A percentile compares a stretch with the other conserved stretches of the same genome.
These are phyloP conservation scores for Plenodomus biglobosus DNA, from an alignment of 2,329 filamentous ascomycete genomes.

Conservation along the genomic window DNA sequence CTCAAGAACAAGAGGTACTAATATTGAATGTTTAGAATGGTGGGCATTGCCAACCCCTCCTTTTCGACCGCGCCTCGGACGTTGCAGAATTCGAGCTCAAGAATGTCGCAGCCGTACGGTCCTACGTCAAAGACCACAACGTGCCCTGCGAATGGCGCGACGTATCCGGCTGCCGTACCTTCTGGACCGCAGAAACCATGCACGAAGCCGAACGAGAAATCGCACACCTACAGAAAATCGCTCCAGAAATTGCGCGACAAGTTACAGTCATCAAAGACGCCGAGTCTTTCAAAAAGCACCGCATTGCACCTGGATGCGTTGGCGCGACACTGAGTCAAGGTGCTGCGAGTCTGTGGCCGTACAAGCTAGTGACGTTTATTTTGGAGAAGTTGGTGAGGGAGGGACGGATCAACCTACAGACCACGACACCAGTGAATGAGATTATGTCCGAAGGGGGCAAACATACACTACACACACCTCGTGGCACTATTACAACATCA, in stretches of 20 bases:
- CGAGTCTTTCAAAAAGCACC: conserved; percentile 54
- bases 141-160: conserved; percentile 71
- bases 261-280: conserved; percentile 47
- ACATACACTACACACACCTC: conserved; percentile 67
- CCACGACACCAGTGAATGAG: conserved; percentile 63
- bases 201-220: conserved; percentile 56
- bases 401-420: conserved; percentile 69
- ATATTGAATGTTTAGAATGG: conserved; percentile 45
- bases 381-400: conserved; percentile 60
- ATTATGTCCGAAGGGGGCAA: conserved; percentile 29
- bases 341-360: conserved; percentile 76
- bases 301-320: conserved; percentile 51
- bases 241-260: conserved; percentile 58
- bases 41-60: conserved; percentile 70
- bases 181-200: conserved; percentile 61
- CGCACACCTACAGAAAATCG: conserved; percentile 50
- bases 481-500: conserved; percentile 65
- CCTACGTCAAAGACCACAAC: conserved; percentile 57
- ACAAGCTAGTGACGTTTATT: conserved; percentile 76
- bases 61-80: conserved; percentile 62
- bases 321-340: conserved; percentile 66
- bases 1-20: background rate
- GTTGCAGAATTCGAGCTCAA: conserved; percentile 72
- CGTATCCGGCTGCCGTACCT: conserved; percentile 64
- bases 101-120: conserved; percentile 64